Evolutionary conservation across 805 yeast species (phyloP), one percentile per base, ranked within the genome.

Genomic region (Allodekkera sacchari): DNA sequence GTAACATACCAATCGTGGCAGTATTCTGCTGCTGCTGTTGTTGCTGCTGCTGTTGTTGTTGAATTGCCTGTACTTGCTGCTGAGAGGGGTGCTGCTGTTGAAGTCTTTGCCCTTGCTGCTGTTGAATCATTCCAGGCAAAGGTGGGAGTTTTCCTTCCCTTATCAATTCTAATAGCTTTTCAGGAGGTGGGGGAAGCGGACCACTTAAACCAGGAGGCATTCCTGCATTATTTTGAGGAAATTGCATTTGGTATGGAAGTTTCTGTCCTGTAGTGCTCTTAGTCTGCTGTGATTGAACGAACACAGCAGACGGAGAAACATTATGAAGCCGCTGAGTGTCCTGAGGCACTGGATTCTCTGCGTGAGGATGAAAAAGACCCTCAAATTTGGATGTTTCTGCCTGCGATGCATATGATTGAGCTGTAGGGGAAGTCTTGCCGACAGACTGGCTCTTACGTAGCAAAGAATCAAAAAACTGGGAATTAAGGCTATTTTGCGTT

Each of bases 101-200:
- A 4, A 5, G 20, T 8, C 11, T 22, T 17, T 27, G 27, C 19
- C 11, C 25, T 23, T 8, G 18, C 7, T 16, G 15, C 25, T 10
- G 27, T 14, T 16, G 31, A 27, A 6, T 13, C 10, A 10, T 3
- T 15, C 27, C 13, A 7, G 55, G 52, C 12, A 48, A 32, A 5
- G 55, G 55, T 3, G 55, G 53, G 32, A 50, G 31, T 20, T 45
- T 50, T 2, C 55, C 55, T 28, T 50, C 52, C 14, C 37, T 38
- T 10, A 50, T 48, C 22, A 50, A 27, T 19, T 47, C 50, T 12
- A 48, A 34, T 12, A 50, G 35, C 28, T 48, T 52, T 2, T 53
- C 53, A 3, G 55, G 55, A 1, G 54, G 53, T 3, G 57, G 55
- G 4, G 50, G 50, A 9, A 43, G 22, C 17, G 30, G 13, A 25